Conservation (phyloP, 2,329 filamentous ascomycete species). For the Zymoseptoria pseudotritici region DNA sequence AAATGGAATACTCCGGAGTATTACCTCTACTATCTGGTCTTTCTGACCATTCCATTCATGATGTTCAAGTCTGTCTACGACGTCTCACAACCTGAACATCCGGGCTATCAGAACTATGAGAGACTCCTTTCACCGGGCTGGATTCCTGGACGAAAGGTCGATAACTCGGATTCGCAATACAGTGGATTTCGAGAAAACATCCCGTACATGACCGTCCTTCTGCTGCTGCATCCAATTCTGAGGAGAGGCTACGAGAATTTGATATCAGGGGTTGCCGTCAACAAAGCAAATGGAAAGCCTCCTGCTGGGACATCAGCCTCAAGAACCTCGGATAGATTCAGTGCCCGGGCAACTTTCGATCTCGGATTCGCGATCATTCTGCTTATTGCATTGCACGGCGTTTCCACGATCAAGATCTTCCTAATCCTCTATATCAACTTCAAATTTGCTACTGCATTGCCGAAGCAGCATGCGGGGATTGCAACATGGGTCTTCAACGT, state of each 20-base stretch:
- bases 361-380: slow-evolving; percentile 73
- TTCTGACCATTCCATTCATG: slow-evolving; percentile 58
- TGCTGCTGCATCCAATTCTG: slow-evolving; percentile 71
- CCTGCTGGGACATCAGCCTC: slow-evolving; percentile 11
- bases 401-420: slow-evolving; percentile 77
- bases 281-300: slow-evolving; percentile 1
- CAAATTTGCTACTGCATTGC: slow-evolving; percentile 64
- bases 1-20: slow-evolving; percentile 82
- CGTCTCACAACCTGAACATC: slow-evolving; percentile 80
- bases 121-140: slow-evolving; percentile 70
- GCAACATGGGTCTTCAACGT: slow-evolving; percentile 90
- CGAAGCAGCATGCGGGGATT: slow-evolving; percentile 61
- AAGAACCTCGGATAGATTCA: slow-evolving; percentile 47
- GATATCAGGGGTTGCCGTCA: background rate
- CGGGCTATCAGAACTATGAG: slow-evolving; percentile 69
- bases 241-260: slow-evolving; percentile 62
- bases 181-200: slow-evolving; percentile 76
- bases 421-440: slow-evolving; percentile 76
- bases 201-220: slow-evolving; percentile 66
- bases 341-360: slow-evolving; percentile 74
- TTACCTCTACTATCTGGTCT: slow-evolving; percentile 66
- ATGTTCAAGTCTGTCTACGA: slow-evolving; percentile 90
- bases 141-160: slow-evolving; percentile 87
- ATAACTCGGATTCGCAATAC: slow-evolving; percentile 87
- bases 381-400: slow-evolving; percentile 70